A percentile compares a stretch with the other conserved stretches of the same genome.
phyloP scores from a whole-genome alignment of 2,329 filamentous ascomycete genomes.

The Botrytis sinoallii region DNA sequence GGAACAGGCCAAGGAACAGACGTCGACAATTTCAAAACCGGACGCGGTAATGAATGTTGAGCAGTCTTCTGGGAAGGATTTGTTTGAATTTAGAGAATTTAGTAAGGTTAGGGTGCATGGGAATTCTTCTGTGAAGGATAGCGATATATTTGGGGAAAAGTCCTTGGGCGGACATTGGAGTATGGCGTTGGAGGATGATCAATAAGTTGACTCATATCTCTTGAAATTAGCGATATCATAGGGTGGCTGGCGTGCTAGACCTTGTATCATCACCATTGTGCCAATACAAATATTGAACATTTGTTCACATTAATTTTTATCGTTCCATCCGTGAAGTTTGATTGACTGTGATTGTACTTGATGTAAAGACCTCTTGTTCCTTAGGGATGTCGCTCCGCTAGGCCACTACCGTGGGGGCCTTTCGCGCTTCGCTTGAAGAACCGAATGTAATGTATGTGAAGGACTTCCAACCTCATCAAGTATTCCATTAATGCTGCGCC shows the following conservation, averaged over 20 bases:
- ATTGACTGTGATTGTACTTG: not conserved
- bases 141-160: slow-evolving; percentile 29
- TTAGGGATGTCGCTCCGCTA: not conserved
- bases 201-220: slow-evolving; percentile 3
- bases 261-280: slow-evolving; percentile 3
- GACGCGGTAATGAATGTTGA: slow-evolving; percentile 34
- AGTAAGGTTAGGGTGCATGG: slow-evolving; percentile 9
- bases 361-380: not conserved
- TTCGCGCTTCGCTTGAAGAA: not conserved
- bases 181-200: slow-evolving; percentile 30
- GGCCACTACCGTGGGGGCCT: not conserved
- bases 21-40: slow-evolving; percentile 26
- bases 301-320: not conserved
- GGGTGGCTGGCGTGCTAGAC: slow-evolving; percentile 1
- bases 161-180: slow-evolving; percentile 32
- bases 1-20: slow-evolving; percentile 26
- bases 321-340: not conserved
- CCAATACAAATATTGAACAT: not conserved
- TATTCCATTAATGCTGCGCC: not conserved
- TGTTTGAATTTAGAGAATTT: slow-evolving; percentile 30
- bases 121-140: slow-evolving; percentile 19
- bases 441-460: not conserved
- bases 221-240: not conserved
- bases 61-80: slow-evolving; percentile 31
- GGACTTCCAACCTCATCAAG: not conserved